These are phyloP conservation scores for Mucor plumbeus DNA, from an alignment of 371 early-diverging fungal species.

Conservation along the genomic window DNA sequence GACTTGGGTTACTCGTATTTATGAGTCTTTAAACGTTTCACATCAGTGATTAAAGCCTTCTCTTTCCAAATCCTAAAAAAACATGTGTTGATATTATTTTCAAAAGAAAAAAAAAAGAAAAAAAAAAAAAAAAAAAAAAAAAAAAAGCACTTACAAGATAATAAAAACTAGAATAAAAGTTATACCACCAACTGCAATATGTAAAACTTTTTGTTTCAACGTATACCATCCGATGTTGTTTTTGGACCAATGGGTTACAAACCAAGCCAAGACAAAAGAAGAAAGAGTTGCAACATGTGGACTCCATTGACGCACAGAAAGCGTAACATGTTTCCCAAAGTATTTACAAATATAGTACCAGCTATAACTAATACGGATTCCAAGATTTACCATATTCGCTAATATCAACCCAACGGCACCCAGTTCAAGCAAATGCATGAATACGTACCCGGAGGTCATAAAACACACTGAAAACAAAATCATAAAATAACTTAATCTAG, in stretches of 20 bases:
- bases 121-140: not conserved
- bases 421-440: conserved; percentile 60
- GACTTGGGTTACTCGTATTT: conserved; percentile 19
- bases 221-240: conserved; percentile 64
- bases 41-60: conserved; percentile 29
- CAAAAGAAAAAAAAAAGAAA: not conserved
- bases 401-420: conserved; percentile 84
- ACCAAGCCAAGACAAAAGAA: conserved; percentile 60
- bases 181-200: conserved; percentile 64
- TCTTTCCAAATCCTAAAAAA: conserved; percentile 38
- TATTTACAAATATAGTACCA: conserved; percentile 66
- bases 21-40: conserved; percentile 25
- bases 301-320: conserved; percentile 43
- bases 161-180: conserved; percentile 39
- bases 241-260: conserved; percentile 62
- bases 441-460: conserved; percentile 59
- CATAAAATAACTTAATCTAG: conserved; percentile 74
- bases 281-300: conserved; percentile 46
- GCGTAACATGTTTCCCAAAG: conserved; percentile 33
- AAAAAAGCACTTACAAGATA: conserved; percentile 45
- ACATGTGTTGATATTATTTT: not conserved
- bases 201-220: conserved; percentile 53
- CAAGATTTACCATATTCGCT: conserved; percentile 87
- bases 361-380: conserved; percentile 78
- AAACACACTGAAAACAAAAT: conserved; percentile 77